Percentiles rank a stretch among this genome's conserved stretches.
Conservation (phyloP, 768 basidiomycete genomes). For the Psilocybe subaeruginosa region DNA sequence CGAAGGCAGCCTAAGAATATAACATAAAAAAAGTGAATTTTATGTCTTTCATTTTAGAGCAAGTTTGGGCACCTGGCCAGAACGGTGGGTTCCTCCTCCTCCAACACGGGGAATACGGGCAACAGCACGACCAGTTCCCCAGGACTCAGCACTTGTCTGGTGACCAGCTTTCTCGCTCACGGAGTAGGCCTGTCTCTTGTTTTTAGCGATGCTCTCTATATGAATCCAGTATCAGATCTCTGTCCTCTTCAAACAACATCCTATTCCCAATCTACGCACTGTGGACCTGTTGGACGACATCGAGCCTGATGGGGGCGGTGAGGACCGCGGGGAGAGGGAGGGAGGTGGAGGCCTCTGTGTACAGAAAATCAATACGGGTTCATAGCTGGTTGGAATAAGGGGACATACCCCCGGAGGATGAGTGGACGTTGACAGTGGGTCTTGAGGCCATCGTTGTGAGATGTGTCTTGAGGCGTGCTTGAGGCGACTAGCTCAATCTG, state of each 20-base stretch:
- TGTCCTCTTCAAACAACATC: neutral
- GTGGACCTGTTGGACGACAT: slow-evolving; percentile 98
- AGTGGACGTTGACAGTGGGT: slow-evolving; percentile 87
- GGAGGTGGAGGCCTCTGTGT: slow-evolving; percentile 38
- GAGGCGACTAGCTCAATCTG: slow-evolving; percentile 1
- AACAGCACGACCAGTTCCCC: slow-evolving; percentile 99
- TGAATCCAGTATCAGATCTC: slow-evolving; percentile 12
- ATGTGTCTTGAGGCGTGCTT: slow-evolving; percentile 36
- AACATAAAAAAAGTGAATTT: neutral
- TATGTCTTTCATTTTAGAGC: neutral
- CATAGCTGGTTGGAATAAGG: neutral
- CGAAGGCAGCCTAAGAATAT: slow-evolving; percentile 84
- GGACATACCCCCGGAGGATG: slow-evolving; percentile 69
- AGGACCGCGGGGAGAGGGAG: slow-evolving; percentile 95
- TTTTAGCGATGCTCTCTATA: slow-evolving; percentile 96
- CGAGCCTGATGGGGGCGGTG: slow-evolving; percentile 97
- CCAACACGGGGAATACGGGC: slow-evolving; percentile 99
- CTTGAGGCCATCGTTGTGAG: slow-evolving; percentile 80
- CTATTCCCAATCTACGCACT: slow-evolving; percentile 63
- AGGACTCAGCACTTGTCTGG: slow-evolving; percentile 98
- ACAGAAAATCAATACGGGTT: neutral
- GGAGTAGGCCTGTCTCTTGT: slow-evolving; percentile 95
- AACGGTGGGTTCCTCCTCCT: slow-evolving; percentile 97
- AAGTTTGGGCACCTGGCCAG: slow-evolving; percentile 75
- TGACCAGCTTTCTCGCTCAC: slow-evolving; percentile 98